Conservation (phyloP, 2,329 filamentous ascomycete species). For the Hymenoscyphus fraxineus region DNA sequence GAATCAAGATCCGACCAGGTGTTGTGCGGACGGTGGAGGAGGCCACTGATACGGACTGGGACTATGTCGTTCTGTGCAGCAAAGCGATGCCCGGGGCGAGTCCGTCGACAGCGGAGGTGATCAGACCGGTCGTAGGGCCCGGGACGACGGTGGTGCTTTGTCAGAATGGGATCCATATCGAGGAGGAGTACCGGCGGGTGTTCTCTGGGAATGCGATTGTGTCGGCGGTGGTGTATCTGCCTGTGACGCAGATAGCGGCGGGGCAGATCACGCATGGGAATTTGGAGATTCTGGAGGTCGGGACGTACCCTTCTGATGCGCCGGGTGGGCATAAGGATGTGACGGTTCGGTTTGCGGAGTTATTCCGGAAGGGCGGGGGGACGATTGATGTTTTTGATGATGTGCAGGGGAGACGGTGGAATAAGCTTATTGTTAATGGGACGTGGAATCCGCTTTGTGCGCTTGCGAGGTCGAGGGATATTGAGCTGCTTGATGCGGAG, state of each 20-base stretch:
- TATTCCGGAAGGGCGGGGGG: conserved; percentile 41
- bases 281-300: conserved; percentile 53
- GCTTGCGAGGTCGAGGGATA: conserved; percentile 47
- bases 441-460: conserved; percentile 60
- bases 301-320: conserved; percentile 17
- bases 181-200: conserved; percentile 45
- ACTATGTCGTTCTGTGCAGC: conserved; percentile 24
- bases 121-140: conserved; percentile 37
- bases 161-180: conserved; percentile 60
- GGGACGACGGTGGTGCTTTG: conserved; percentile 54
- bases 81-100: conserved; percentile 20
- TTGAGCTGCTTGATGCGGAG: conserved; percentile 47
- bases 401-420: conserved; percentile 55
- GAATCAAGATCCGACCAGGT: conserved; percentile 16
- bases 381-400: conserved; percentile 47
- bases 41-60: conserved; percentile 18
- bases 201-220: conserved; percentile 53
- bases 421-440: conserved; percentile 58
- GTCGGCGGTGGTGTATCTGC: conserved; percentile 51
- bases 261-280: conserved; percentile 48
- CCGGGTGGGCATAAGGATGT: conserved; percentile 12
- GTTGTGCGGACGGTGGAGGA: conserved; percentile 21
- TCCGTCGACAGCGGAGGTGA: conserved; percentile 21
- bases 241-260: conserved; percentile 47
- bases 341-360: conserved; percentile 14